phyloP scores from a whole-genome alignment of 306 rosid genomes.

The Argentina anserina region DNA sequence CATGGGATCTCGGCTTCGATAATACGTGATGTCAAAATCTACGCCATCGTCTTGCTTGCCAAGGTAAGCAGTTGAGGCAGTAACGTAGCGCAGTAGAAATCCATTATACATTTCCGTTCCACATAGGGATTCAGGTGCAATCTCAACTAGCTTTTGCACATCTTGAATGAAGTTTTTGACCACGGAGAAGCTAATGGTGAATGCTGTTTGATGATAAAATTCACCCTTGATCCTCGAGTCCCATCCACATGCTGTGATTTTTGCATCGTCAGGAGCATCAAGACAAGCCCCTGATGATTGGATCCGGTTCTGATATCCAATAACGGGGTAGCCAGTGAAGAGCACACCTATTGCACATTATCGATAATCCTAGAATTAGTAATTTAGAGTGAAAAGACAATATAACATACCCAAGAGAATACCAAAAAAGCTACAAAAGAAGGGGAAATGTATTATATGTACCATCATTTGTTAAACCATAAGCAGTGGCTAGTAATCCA shows the following conservation, averaged over 20 bases:
- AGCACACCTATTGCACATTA: constrained; percentile 28
- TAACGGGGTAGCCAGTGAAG: constrained; percentile 62
- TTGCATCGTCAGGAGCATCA: constrained; percentile 27
- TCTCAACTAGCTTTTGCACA: constrained; percentile 50
- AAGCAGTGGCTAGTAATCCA: constrained; percentile 35
- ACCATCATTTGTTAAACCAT: constrained; percentile 69
- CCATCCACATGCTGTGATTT: constrained; percentile 61
- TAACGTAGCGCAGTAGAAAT: constrained; percentile 65
- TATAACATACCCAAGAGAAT: not conserved
- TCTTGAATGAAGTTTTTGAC: constrained; percentile 54
- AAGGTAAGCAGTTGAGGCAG: constrained; percentile 57
- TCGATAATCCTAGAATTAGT: not conserved
- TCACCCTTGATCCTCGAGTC: constrained; percentile 56
- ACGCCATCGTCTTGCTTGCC: constrained; percentile 57
- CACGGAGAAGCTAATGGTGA: constrained; percentile 39
- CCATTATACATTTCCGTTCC: constrained; percentile 63
- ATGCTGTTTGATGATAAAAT: constrained; percentile 59
- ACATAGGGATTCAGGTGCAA: constrained; percentile 55
- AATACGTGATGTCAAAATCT: constrained; percentile 64
- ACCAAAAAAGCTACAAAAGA: not conserved
- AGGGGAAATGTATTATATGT: not conserved
- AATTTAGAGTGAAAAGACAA: not conserved
- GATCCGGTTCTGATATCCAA: constrained; percentile 56
- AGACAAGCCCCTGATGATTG: constrained; percentile 71
- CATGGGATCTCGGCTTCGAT: constrained; percentile 53